A percentile compares a stretch with the other conserved stretches of the same genome.
Evolutionary conservation across 2,329 filamentous ascomycete genomes (phyloP).

Genomic region (Fusarium sp.): DNA sequence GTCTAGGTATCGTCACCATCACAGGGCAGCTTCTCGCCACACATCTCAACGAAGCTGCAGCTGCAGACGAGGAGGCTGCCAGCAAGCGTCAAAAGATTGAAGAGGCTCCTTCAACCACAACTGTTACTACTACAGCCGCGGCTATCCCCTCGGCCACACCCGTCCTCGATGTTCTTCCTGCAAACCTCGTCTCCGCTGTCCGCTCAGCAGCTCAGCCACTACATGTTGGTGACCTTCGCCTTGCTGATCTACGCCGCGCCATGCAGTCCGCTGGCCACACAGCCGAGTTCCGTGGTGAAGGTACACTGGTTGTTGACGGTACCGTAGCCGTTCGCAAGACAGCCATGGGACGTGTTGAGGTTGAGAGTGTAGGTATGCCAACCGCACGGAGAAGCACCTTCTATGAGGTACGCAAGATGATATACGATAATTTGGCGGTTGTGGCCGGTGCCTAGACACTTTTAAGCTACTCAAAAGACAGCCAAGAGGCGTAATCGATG

Average conservation of each 20-base stretch:
- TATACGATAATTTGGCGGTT: constrained; percentile 93
- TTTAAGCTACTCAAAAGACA: background rate
- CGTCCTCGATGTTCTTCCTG: constrained; percentile 65
- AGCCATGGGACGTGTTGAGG: constrained; percentile 85
- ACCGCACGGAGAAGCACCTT: constrained; percentile 71
- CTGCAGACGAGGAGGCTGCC: constrained; percentile 57
- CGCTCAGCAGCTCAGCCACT: constrained; percentile 85
- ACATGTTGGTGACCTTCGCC: constrained; percentile 90
- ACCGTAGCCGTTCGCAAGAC: constrained; percentile 90
- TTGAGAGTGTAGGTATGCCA: constrained; percentile 76
- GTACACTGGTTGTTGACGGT: constrained; percentile 88
- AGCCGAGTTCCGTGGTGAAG: constrained; percentile 93
- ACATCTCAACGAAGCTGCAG: constrained; percentile 52
- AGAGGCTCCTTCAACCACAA: constrained; percentile 40
- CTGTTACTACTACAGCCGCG: constrained; percentile 39
- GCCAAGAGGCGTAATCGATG: constrained; percentile 23
- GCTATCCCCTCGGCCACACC: constrained; percentile 53
- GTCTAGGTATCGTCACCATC: constrained; percentile 90
- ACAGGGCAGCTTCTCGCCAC: constrained; percentile 73
- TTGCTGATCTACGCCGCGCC: constrained; percentile 86
- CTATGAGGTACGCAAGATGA: constrained; percentile 86
- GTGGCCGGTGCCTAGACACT: constrained; percentile 74
- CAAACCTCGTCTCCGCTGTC: constrained; percentile 74
- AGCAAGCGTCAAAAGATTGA: constrained; percentile 64
- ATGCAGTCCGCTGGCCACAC: constrained; percentile 85